A percentile compares a stretch with the other conserved stretches of the same genome.
Evolutionary conservation across 805 yeast genomes (phyloP).

Genomic region (Candida hispaniensis): DNA sequence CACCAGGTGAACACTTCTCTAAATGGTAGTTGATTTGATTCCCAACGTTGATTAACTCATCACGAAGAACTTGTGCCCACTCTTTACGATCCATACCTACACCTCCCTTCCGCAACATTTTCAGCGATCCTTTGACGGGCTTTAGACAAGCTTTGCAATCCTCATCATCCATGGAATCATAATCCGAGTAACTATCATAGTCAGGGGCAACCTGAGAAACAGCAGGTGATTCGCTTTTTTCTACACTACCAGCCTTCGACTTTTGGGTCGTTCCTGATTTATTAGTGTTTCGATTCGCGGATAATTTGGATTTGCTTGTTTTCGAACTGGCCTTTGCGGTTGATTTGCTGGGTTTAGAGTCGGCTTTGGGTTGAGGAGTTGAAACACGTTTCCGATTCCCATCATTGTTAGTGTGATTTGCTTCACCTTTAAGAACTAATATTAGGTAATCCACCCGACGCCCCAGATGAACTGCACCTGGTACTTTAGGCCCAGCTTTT

Average conservation of each 20-base stretch:
- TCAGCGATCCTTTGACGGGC: constrained; percentile 57
- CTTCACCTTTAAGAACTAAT: constrained; percentile 51
- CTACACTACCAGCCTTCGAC: constrained; percentile 17
- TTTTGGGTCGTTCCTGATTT: no score
- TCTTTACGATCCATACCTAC: constrained; percentile 63
- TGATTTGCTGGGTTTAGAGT: background rate
- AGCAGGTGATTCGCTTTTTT: constrained; percentile 20
- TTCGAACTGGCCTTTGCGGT: constrained; percentile 20
- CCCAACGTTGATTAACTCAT: constrained; percentile 63
- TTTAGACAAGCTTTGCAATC: constrained; percentile 50
- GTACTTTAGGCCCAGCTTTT: constrained; percentile 51
- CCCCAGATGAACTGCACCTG: constrained; percentile 85
- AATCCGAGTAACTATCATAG: constrained; percentile 38
- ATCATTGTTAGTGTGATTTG: constrained; percentile 11
- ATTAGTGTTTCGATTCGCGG: no score
- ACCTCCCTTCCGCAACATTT: constrained; percentile 57
- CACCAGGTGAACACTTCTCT: no score
- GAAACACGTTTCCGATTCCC: constrained; percentile 10
- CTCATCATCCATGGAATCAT: constrained; percentile 69
- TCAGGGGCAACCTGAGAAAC: constrained; percentile 17
- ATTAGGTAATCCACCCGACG: constrained; percentile 86
- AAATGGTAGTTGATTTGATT: constrained; percentile 46
- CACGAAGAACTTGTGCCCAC: constrained; percentile 62
- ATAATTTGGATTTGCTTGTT: no score
- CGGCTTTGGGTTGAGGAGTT: constrained; percentile 25